Conservation (phyloP, 306 rosid species). For the Trifolium subterraneum region DNA sequence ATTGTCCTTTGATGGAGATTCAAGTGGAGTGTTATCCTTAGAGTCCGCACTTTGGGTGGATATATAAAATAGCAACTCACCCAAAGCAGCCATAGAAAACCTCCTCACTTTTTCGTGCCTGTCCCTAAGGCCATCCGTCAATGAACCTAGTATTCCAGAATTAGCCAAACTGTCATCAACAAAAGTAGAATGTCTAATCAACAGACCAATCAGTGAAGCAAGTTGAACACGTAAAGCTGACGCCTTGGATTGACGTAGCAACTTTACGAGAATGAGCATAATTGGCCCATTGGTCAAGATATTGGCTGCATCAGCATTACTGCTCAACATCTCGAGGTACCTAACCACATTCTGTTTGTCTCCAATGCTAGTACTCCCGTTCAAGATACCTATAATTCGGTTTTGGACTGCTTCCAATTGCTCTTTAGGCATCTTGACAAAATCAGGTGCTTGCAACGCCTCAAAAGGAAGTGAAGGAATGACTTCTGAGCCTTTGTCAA, state of each 20-base stretch:
- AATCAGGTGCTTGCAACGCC: constrained; percentile 78
- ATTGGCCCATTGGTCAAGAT: constrained; percentile 96
- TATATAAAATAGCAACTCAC: constrained; percentile 90
- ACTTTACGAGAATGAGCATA: constrained; percentile 89
- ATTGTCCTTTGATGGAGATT: constrained; percentile 83
- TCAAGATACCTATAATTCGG: constrained; percentile 68
- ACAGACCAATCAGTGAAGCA: constrained; percentile 86
- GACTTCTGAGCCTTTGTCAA: constrained; percentile 73
- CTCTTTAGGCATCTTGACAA: constrained; percentile 82
- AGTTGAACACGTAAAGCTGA: constrained; percentile 90
- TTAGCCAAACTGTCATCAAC: constrained; percentile 84
- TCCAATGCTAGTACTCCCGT: constrained; percentile 73
- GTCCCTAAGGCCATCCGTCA: constrained; percentile 93
- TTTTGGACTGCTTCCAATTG: constrained; percentile 65
- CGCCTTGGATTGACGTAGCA: constrained; percentile 85
- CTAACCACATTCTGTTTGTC: constrained; percentile 92
- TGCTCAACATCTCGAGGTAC: constrained; percentile 91
- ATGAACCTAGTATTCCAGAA: constrained; percentile 86
- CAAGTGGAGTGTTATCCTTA: constrained; percentile 67
- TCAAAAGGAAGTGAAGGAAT: constrained; percentile 90
- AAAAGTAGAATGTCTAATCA: constrained; percentile 89
- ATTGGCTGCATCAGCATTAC: constrained; percentile 89
- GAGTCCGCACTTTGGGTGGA: constrained; percentile 83
- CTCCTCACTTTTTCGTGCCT: constrained; percentile 94
- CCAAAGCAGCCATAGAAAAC: constrained; percentile 98